Evolutionary conservation across 176 grass and related monocot species (phyloP).

Genomic region (Ensete ventricosum): DNA sequence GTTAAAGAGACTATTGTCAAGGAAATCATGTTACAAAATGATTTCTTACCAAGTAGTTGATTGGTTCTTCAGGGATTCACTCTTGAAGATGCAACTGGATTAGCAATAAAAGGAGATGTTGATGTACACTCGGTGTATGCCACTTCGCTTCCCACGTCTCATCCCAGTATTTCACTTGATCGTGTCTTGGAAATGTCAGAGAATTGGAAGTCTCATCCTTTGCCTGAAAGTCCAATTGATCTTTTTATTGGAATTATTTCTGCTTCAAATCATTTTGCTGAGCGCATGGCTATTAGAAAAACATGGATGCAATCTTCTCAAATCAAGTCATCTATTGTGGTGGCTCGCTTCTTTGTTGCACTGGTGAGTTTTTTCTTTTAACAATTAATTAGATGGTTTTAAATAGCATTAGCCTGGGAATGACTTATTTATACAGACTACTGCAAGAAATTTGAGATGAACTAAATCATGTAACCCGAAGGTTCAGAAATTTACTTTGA

Average conservation of each 20-base stretch:
- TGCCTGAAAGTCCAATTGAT: conserved; percentile 48
- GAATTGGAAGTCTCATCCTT: conserved; percentile 62
- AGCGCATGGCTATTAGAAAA: conserved; percentile 96
- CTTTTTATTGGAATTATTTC: conserved; percentile 92
- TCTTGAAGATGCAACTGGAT: conserved; percentile 94
- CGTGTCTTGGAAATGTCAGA: conserved; percentile 97
- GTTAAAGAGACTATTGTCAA: conserved; percentile 1
- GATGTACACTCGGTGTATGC: conserved; percentile 84
- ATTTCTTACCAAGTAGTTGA: background rate
- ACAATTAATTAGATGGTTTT: no score
- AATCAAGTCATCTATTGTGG: conserved; percentile 64
- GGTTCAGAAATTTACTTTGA: background rate
- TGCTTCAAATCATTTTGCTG: conserved; percentile 90
- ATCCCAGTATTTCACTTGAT: conserved; percentile 91
- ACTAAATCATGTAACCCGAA: no score
- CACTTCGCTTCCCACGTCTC: conserved; percentile 73
- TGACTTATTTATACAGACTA: background rate
- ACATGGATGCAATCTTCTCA: conserved; percentile 90
- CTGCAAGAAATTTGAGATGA: background rate
- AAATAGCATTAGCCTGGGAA: no score
- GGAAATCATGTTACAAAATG: background rate
- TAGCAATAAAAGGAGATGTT: conserved; percentile 79
- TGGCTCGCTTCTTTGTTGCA: conserved; percentile 93
- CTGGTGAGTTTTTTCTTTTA: conserved; percentile 49
- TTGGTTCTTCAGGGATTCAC: conserved; percentile 76